Base-by-base conservation (phyloP, 1,139 yeast genomes). In the Meyerozyma elateridarum region DNA sequence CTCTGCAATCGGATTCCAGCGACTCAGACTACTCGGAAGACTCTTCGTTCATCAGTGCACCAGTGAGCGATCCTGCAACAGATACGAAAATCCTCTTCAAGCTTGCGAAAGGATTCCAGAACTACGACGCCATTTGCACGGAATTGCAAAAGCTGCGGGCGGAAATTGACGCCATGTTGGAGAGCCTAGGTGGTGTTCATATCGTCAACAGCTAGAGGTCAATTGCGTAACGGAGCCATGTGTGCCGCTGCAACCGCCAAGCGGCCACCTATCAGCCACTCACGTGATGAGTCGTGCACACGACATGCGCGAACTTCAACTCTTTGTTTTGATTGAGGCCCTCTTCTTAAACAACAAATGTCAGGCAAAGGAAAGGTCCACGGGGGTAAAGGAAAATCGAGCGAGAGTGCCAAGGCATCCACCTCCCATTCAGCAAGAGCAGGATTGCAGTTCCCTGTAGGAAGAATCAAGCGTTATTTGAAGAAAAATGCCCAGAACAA, bases 401-500 rank as follows among this genome's bases (percentile, higher is more conserved):
- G 94, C 34, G 73, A 69, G 44, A 72, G 80, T 37, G 64, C 74
- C 42, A 76, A 84, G 62, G 55, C 61, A 19, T 67, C 85, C 42
- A 78, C 87, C 50, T 88, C 97, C 13, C 96, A 89, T 52, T 87
- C 96, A 13, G 95, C 96, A 12, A 82, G 95, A 59, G 98, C 98
- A 18, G 98, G 98, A 17, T 73, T 91, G 54, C 96, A 87, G 60
- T 91, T 91, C 67, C 99, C 99, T 30, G 98, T 93, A 21, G 99
- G 99, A 34, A 87, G 99, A 76, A 88, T 91, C 52, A 88, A 91
- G 76, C 78, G 98, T 63, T 91, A 88, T 56, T 73, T 91, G 63
- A 91, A 91, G 71, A 81, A 74, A 58, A 82, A 80, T 41, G 96
- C 96, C 19, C 95, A 88, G 56, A 85, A 85, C 62, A 88, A 85